These are phyloP conservation scores for Xylaria scruposa DNA, from an alignment of 495 filamentous ascomycete species.

Conservation along the genomic window DNA sequence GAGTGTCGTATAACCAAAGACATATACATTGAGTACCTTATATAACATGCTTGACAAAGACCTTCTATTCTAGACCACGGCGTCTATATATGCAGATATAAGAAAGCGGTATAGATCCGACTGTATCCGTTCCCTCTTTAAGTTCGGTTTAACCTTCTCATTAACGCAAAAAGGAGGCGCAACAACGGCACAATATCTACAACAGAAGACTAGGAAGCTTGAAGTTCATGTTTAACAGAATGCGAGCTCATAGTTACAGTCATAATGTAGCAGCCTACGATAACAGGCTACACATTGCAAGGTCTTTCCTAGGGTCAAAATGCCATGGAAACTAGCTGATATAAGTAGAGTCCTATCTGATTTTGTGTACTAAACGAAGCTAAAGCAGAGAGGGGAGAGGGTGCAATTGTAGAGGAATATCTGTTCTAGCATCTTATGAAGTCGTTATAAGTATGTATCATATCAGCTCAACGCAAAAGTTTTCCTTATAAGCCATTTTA, in stretches of 20 bases:
- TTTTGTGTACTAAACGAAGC: too few species aligned
- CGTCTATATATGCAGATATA: neutral
- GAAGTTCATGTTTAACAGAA: neutral
- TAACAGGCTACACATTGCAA: too few species aligned
- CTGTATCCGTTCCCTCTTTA: neutral
- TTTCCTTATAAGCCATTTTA: neutral
- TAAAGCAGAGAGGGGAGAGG: too few species aligned
- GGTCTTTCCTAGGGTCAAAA: too few species aligned
- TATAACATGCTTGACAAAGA: neutral
- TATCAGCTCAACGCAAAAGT: neutral
- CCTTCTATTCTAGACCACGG: neutral
- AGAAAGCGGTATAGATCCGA: neutral
- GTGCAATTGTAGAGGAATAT: too few species aligned
- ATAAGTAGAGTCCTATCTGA: too few species aligned
- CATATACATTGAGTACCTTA: neutral
- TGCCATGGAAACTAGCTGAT: too few species aligned
- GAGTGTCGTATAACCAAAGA: conserved; percentile 16
- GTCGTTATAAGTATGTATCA: neutral
- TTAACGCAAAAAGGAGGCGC: neutral
- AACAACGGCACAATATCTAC: neutral
- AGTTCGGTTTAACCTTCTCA: neutral
- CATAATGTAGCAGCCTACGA: neutral
- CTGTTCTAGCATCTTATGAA: too few species aligned
- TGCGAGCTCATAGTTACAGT: neutral
- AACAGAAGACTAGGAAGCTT: neutral